Evolutionary conservation across 345 rosid genomes (phyloP).

Genomic region (Gossypium thurberi): DNA sequence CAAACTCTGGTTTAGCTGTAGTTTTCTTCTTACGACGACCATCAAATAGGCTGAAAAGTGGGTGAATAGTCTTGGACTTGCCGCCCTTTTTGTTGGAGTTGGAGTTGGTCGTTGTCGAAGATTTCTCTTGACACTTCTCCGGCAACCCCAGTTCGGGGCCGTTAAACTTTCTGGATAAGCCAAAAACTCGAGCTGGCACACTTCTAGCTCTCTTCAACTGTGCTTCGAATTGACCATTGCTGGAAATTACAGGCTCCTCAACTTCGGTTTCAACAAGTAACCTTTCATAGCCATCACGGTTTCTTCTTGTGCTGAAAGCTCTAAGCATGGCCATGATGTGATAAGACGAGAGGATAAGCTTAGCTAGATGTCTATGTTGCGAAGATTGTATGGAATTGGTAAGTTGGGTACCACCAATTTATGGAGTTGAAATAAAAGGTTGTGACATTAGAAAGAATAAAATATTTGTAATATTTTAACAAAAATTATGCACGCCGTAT

Average conservation of each 20-base stretch:
- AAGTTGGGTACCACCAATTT: neutral
- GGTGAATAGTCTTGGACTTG: constrained; percentile 35
- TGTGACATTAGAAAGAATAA: neutral
- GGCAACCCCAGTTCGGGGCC: neutral
- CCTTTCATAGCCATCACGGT: constrained; percentile 37
- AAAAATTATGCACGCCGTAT: neutral
- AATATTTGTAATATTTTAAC: neutral
- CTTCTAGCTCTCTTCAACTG: constrained; percentile 40
- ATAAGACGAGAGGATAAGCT: neutral
- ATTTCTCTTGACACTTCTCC: neutral
- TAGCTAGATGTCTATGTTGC: neutral
- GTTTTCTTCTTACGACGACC: constrained; percentile 46
- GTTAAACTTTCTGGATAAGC: constrained; percentile 14
- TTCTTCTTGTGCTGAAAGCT: constrained; percentile 54
- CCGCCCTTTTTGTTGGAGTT: constrained; percentile 24
- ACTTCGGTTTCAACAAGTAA: constrained; percentile 32
- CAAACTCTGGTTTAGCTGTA: constrained; percentile 59
- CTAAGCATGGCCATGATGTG: constrained; percentile 45
- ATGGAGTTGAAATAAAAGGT: neutral
- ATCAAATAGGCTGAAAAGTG: constrained; percentile 50
- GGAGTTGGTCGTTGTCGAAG: neutral
- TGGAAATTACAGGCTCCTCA: neutral
- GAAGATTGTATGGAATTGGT: neutral
- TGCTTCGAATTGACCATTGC: constrained; percentile 12
- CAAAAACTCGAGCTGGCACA: constrained; percentile 34